Base-by-base conservation (phyloP, 352 stramenopile species). In the Phytophthora hibernalis region DNA sequence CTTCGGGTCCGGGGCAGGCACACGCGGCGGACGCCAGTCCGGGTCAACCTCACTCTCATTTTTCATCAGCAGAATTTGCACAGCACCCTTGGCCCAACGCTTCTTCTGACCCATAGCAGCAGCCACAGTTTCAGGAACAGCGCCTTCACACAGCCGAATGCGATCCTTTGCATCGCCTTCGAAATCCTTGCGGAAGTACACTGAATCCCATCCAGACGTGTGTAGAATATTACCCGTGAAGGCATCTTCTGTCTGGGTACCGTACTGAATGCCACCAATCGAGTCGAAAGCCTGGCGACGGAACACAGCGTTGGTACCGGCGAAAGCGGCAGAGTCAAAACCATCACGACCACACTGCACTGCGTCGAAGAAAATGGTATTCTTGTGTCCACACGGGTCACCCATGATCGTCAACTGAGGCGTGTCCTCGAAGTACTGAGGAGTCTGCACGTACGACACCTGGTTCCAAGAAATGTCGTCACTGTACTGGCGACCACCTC, bases 101-200 rank as follows among this genome's bases (percentile, higher is more conserved):
- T 96, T 96, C 53, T 81, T 75, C 64, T 96, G 89, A 68, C 82
- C 89, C 79, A 96, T 90, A 20, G 89, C 89, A 40, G 85, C 82
- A 73, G 89, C 87, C 13, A 96, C 89, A 0, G 89, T 93, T 54
- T 96, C 89, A 42, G 89, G 89, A 18, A 96, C 75, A 10, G 85
- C 80, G 60, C 89, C 89, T 79, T 96, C 89, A 70, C 81, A 92
- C 12, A 96, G 57, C 44, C 89, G 89, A 33, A 96, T 96, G 37
- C 89, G 89, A 31, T 96, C 89, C 74, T 93, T 93, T 4, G 73
- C 44, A 16, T 96, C 89, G 30, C 89, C 89, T 59, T 96, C 89
- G 42, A 96, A 95, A 72, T 96, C 89, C 74, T 96, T 96, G 28
- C 89, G 87, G 75, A 96, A 96, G 83, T 95, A 96, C 0, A 93